Evolutionary conservation across 345 rosid genomes (phyloP).

Genomic region (Eucalyptus rudis): DNA sequence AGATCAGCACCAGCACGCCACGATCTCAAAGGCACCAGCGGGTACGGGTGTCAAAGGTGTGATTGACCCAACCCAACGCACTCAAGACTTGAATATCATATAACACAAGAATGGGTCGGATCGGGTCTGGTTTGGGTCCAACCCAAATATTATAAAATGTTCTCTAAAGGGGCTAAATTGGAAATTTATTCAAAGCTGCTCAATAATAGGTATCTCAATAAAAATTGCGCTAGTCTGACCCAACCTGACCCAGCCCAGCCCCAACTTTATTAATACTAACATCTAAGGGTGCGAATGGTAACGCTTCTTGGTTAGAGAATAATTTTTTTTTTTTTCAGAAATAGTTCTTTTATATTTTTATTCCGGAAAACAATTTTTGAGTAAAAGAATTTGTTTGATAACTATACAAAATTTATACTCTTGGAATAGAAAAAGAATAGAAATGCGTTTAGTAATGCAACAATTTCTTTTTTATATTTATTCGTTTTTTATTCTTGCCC

Average conservation of each 20-base stretch:
- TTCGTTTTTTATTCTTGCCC: no score
- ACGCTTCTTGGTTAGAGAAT: no score
- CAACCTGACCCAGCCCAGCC: background rate
- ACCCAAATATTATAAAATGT: background rate
- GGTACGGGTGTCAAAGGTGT: background rate
- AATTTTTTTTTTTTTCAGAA: no score
- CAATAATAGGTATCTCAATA: background rate
- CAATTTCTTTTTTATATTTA: no score
- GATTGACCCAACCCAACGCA: background rate
- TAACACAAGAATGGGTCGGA: background rate
- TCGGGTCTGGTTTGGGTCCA: background rate
- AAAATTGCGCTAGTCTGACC: accelerated
- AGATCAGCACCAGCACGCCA: background rate
- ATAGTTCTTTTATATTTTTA: no score
- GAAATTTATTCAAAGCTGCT: background rate
- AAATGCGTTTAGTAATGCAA: no score
- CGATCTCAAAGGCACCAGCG: background rate
- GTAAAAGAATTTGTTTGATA: no score
- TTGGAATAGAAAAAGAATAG: no score
- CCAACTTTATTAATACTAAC: background rate
- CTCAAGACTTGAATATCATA: background rate
- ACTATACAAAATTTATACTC: no score
- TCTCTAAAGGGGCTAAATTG: no score
- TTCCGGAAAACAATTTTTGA: no score
- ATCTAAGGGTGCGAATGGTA: background rate